Evolutionary conservation across 371 early-diverging fungal species (phyloP), one percentile per base, ranked within the genome.

Genomic region (Haplosporangium sp.): DNA sequence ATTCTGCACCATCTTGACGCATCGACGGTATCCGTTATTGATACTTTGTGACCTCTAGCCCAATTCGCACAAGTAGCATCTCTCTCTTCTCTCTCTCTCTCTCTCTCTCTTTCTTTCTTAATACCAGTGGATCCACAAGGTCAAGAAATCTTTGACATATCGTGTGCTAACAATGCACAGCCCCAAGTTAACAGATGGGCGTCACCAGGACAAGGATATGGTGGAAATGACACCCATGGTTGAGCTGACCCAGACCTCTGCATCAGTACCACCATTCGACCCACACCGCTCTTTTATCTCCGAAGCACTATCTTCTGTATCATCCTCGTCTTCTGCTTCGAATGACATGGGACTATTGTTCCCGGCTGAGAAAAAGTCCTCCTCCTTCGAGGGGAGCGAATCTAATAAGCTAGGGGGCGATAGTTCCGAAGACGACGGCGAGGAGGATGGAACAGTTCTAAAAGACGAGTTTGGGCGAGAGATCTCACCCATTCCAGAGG

Each of bases 401-500:
- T n/a, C 6, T 37, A 37, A 41, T 41, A 14, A 14, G n/a, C n/a
- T 55, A 12, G 7, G n/a, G 37, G 16, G 14, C 5, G 40, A 14
- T 18, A 1, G 40, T n/a, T 45, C 59, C 36, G 47, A 43, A 1
- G n/a, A 43, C 14, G 47, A 14, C 51, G 47, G 2, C 18, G 58
- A 21, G 58, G 46, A 4, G 50, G 50, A 59, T 11, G 50, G n/a
- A 11, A 45, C 10, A 45, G 38, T 48, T 3, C 16, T 55, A 16
- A 64, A 12, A 56, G 72, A 71, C 14, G 64, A 59, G 11, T 21
- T 59, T 23, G 83, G 83, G 16, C 84, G 86, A 52, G 92, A 86
- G 40, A 81, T 88, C 50, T 92, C 93, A 7, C 92, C 93, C 8
- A 90, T 91, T 64, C 88, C 91, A 76, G 90, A 88, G 73, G 93